Evolutionary conservation across 352 stramenopile species (phyloP), one percentile per base, ranked within the genome.

Genomic region (Phytopythium kandeliae): DNA sequence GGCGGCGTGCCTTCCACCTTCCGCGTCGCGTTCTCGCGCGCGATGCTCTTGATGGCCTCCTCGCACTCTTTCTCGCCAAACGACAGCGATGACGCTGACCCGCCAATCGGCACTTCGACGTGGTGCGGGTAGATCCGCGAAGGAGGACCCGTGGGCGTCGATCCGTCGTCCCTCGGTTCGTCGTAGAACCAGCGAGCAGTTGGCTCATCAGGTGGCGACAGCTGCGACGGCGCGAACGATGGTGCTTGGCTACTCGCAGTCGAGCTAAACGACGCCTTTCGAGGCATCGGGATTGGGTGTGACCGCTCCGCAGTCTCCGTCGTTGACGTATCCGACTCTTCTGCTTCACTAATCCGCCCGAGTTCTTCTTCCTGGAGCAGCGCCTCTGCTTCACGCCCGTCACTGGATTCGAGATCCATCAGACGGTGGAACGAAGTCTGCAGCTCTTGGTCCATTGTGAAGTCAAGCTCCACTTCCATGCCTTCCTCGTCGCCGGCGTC

Each of bases 121-220:
- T 95, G 85, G 52, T 95, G 85, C 16, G 78, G 79, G 55, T 88
- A 90, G 43, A 95, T 94, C 11, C 79, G 71, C 33, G 78, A 90
- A 16, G 85, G 82, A 8, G 69, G 66, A 0, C 76, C 81, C 42
- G 68, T 70, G 37, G 67, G 65, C 2, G 52, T 54, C 33, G 58
- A 49, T 8, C 65, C 62, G 54, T 80, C 63, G 2, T 52, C 57
- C 13, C 51, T 30, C 3, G 60, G 48, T 13, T 87, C 78, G 52
- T 92, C 82, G 46, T 90, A 89, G 37, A 87, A 92, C 82, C 82
- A 92, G 1, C 82, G 74, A 15, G 82, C 82, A 2, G 71, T 89
- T 24, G 79, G 79, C 16, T 92, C 75, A 38, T 89, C 78, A 12
- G 74, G 75, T 25, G 78, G 77, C 35, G 81, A 90, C 7, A 74